Base-by-base conservation (phyloP, 2,329 filamentous ascomycete genomes). In the Talaromyces sp. region DNA sequence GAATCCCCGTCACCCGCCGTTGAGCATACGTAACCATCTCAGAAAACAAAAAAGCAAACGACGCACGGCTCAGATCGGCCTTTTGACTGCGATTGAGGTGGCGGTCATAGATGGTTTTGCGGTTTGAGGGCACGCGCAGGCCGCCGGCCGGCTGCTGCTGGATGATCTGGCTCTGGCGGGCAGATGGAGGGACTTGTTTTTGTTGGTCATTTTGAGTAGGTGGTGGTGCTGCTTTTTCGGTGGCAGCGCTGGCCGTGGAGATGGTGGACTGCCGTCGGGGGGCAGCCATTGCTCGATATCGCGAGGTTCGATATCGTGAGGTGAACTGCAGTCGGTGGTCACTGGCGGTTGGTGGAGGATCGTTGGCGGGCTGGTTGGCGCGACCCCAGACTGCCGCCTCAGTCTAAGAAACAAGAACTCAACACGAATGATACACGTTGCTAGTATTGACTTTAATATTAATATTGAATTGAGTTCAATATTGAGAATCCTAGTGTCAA, bases 1-100 rank as follows among this genome's bases (percentile, higher is more conserved):
- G 89, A 62, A 99, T 96, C 7, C 91, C 93, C 66, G 90, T 95
- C 58, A 97, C 93, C 64, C 90, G 84, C 70, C 88, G 84, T 75
- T 98, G 95, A 67, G 95, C 93, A 76, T 98, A 98, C 70, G 87
- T 88, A 55, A 99, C 93, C 90, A 98, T 96, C 80, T 97, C 93
- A 63, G 89, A 88, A 74, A 99, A 98, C 62, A 99, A 82, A 76
- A 96, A 98, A 49, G 95, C 93, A 77, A 99, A 98, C 77, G 91
- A 92, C 11, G 95, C 86, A 72, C 96, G 89, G 75, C 92, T 96
- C 66, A 96, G 86, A 81, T 98, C 93, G 61, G 90, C 85, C 68
- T 90, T 91, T 74, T 91, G 90, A 69, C 88, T 89, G 65, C 95
- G 89, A 78, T 97, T 97, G 63, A 98, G 82, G 64, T 96, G 92